Evolutionary conservation across 129 eudicot genomes (phyloP), one percentile per base, ranked within the genome.

Genomic region (Artemisia argyi): DNA sequence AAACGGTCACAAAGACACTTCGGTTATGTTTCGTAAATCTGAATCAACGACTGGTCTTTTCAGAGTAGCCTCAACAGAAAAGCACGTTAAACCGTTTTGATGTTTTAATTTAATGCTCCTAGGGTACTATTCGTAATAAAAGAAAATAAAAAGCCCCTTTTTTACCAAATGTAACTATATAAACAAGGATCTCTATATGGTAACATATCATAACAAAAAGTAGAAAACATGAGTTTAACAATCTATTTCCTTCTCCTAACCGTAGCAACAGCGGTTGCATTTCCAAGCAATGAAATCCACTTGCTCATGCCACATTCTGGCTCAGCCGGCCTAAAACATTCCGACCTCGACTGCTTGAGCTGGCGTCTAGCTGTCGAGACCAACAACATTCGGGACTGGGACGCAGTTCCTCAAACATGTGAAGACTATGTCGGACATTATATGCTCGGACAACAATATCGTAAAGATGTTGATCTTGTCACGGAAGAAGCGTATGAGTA

Each of bases 361-460:
- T 83, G 90, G 90, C 87, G 87, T 11, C 78, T 82, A 2, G 85
- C 81, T 3, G 85, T 83, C 14, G 90, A 85, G 49, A 73, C 90
- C 17, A 61, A 85, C 82, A 83, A 82, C 76, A 19, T 77, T 53
- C 57, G 0, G 1, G 20, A 70, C 2, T 82, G 85, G 87, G 44
- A 2, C 5, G 7, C 39, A 19, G 78, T 85, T 9, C 90, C 90
- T 1, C 3, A n/a, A 24, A 32, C 39, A 54, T 82, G 90, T 17
- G 79, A 48, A 68, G 76, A 19, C 32, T 85, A 82, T 3, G 53
- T 85, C 0, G 81, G 81, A 0, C 80, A 83, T 56, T 85, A 83
- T 81, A 83, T 85, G 83, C 66, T 69, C 0, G 85, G 90, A 3
- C 48, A 65, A 15, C 87, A 80, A 53, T 85, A 85, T 68, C 79